Percentiles rank a stretch among this genome's conserved stretches.
Evolutionary conservation across 2,329 filamentous ascomycete species (phyloP).

Genomic region (Exophiala alcalophila): DNA sequence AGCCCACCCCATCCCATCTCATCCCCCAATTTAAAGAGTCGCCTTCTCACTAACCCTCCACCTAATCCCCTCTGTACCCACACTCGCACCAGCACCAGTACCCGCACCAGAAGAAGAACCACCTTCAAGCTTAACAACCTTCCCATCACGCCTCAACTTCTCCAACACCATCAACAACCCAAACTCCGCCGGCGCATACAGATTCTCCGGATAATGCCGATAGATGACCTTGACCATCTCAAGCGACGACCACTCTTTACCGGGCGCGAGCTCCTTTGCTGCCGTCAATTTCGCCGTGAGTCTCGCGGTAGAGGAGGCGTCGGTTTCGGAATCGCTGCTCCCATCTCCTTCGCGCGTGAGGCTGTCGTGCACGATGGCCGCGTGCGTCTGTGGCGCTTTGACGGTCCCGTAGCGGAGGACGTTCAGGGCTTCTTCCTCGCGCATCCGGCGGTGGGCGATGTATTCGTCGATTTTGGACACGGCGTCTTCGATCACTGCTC

Average conservation of each 20-base stretch:
- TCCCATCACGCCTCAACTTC: constrained; percentile 75
- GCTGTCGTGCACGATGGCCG: constrained; percentile 26
- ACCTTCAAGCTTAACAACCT: constrained; percentile 44
- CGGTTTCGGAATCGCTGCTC: constrained; percentile 33
- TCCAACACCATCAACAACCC: constrained; percentile 74
- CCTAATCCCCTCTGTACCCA: constrained; percentile 12
- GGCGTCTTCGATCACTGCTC: constrained; percentile 71
- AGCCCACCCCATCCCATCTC: too few species aligned
- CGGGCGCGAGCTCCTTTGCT: constrained; percentile 30
- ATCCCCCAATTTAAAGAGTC: constrained; percentile 14
- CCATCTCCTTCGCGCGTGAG: constrained; percentile 26
- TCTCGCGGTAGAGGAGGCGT: constrained; percentile 39
- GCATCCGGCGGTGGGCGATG: constrained; percentile 72
- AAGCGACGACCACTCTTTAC: constrained; percentile 63
- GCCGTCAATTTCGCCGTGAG: constrained; percentile 27
- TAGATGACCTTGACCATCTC: constrained; percentile 90
- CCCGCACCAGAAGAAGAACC: too few species aligned
- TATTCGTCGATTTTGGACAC: constrained; percentile 74
- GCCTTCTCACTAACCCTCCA: constrained; percentile 30
- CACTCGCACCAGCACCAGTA: background rate
- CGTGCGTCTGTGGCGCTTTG: constrained; percentile 12
- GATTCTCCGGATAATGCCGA: constrained; percentile 67
- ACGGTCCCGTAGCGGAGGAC: constrained; percentile 52
- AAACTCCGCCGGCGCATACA: constrained; percentile 72
- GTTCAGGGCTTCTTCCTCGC: constrained; percentile 73